Evolutionary conservation across 768 basidiomycete genomes (phyloP).

Genomic region (Tephrocybe rancida): DNA sequence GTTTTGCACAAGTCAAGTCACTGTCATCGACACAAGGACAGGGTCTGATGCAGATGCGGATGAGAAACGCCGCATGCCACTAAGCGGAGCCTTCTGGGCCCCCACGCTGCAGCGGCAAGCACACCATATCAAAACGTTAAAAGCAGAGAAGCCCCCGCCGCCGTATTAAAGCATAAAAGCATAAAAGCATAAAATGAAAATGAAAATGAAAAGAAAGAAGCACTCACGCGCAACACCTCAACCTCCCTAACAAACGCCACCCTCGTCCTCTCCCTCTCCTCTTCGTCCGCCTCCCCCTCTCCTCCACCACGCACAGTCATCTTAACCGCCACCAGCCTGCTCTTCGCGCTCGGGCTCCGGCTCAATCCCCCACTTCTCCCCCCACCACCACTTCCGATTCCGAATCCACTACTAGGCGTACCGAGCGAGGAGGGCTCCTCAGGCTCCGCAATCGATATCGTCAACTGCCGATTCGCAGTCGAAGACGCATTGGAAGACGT

Average conservation of each 20-base stretch:
- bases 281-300: slow-evolving; percentile 33
- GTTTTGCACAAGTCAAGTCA: no score
- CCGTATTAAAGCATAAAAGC: no score
- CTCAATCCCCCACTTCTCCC: not conserved
- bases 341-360: slow-evolving; percentile 7
- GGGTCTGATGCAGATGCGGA: no score
- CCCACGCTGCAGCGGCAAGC: not conserved
- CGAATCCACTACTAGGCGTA: not conserved
- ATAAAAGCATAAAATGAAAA: no score
- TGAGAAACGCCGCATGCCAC: not conserved
- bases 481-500: slow-evolving; percentile 11
- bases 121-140: not conserved
- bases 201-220: slow-evolving; percentile 7
- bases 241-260: slow-evolving; percentile 84
- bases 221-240: slow-evolving; percentile 74
- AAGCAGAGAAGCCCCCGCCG: no score
- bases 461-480: not conserved
- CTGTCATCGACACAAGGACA: no score
- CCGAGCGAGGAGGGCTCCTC: not conserved
- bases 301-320: slow-evolving; percentile 40
- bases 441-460: slow-evolving; percentile 14
- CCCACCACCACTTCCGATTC: not conserved
- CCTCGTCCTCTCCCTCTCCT: slow-evolving; percentile 69
- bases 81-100: not conserved
- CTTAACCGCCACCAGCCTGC: slow-evolving; percentile 46